These are phyloP conservation scores for Taphrina populina DNA, from an alignment of 1,139 yeast genomes.

Conservation along the genomic window DNA sequence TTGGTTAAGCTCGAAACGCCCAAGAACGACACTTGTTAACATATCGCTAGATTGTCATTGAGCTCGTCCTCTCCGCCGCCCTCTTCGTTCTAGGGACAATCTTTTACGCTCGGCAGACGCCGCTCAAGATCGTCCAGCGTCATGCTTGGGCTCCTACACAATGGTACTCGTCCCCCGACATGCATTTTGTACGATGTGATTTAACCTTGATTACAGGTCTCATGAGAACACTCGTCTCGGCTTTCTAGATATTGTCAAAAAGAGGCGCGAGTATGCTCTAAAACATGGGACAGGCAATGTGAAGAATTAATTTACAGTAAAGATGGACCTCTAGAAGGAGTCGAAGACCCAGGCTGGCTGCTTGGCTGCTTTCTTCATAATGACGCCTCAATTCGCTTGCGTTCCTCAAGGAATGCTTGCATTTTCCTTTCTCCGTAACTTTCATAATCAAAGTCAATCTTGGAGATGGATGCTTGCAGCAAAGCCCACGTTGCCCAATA, in stretches of 20 bases:
- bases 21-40: background rate
- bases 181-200: background rate
- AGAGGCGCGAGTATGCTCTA: slow-evolving; percentile 18
- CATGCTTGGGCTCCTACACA: slow-evolving; percentile 25
- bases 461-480: slow-evolving; percentile 67
- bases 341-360: no score
- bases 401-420: slow-evolving; percentile 12
- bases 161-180: background rate
- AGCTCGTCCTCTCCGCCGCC: slow-evolving; percentile 11
- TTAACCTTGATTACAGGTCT: background rate
- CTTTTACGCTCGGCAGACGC: slow-evolving; percentile 6
- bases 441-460: slow-evolving; percentile 68
- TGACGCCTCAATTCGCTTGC: background rate
- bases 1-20: background rate
- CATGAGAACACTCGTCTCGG: slow-evolving; percentile 12
- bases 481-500: slow-evolving; percentile 69
- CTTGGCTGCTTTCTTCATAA: no score
- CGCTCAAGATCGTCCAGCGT: slow-evolving; percentile 22
- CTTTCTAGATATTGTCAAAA: slow-evolving; percentile 23
- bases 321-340: no score
- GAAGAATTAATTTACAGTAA: no score
- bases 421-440: slow-evolving; percentile 41
- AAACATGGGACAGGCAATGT: slow-evolving; percentile 5
- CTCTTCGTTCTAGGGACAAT: slow-evolving; percentile 10
- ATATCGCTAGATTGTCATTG: slow-evolving; percentile 18